Base-by-base conservation (phyloP, 2,329 filamentous ascomycete genomes). In the Neonectria neomacrospora region DNA sequence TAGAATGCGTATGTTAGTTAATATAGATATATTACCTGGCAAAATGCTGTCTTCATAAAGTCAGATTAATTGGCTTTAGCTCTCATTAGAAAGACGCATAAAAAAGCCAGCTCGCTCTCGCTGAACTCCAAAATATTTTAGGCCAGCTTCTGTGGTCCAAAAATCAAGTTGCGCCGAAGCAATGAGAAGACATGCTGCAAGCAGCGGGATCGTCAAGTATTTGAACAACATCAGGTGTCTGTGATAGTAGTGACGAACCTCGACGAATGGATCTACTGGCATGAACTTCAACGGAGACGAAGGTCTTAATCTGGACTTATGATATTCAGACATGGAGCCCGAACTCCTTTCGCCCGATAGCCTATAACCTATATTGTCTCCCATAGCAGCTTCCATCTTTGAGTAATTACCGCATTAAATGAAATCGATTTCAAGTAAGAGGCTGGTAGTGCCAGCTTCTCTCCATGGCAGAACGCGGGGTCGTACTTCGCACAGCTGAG, bases 101-200 rank as follows among this genome's bases (percentile, higher is more conserved):
- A n/a, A n/a, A n/a, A n/a, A 51, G 16, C 54, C 54, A 2, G 54
- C 54, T 22, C 54, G 20, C 18, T 57, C 54, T 11, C 54, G 54
- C 16, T 57, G 54, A 5, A 22, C 44, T 34, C 54, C 44, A n/a
- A 57, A 50, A 23, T 57, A 57, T 37, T 57, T 42, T 2, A 50
- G 54, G 2, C 54, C 45, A n/a, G 54, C 54, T 20, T 57, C 42
- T 34, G 28, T 57, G 10, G 44, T 44, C 54, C 54, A 57, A 4
- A 50, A 28, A 18, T 57, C 28, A 5, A 57, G 54, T 9, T 57
- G 54, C 1, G 54, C 54, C 9, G 42, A 57, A 2, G 54, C 22
- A 30, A 39, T 20, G n/a, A 44, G 54, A 5, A 30, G 10, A 14
- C 23, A 41, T 8, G 34, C 30, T n/a, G 47, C 30, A 10, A 57